These are phyloP conservation scores for Diospyros lotus DNA, from an alignment of 148 eudicot species.

Conservation along the genomic window DNA sequence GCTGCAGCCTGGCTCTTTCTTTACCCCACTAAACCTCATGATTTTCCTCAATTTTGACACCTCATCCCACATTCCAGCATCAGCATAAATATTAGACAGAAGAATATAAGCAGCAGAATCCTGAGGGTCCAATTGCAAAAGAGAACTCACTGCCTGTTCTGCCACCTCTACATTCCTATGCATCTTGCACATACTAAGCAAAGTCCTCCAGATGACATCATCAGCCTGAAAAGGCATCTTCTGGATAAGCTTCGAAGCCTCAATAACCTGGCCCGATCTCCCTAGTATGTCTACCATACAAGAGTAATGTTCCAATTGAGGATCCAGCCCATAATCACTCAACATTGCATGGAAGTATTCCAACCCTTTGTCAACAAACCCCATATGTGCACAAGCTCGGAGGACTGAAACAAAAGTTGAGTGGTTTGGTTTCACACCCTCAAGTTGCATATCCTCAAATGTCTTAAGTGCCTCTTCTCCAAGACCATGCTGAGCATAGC, in stretches of 20 bases:
- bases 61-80: constrained; percentile 77
- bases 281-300: constrained; percentile 86
- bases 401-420: constrained; percentile 87
- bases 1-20: constrained; percentile 95
- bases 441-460: constrained; percentile 61
- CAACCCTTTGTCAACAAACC: constrained; percentile 62
- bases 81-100: constrained; percentile 67
- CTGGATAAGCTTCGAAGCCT: constrained; percentile 61
- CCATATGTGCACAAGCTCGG: constrained; percentile 87
- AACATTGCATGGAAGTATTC: constrained; percentile 58
- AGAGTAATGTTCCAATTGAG: constrained; percentile 79
- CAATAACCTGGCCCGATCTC: constrained; percentile 55
- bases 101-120: constrained; percentile 81
- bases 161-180: constrained; percentile 81
- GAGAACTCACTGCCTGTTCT: constrained; percentile 59
- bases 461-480: constrained; percentile 59
- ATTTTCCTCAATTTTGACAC: constrained; percentile 48
- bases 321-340: constrained; percentile 44
- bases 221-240: constrained; percentile 85
- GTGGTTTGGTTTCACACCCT: constrained; percentile 67
- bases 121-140: constrained; percentile 65
- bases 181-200: constrained; percentile 80
- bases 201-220: constrained; percentile 86
- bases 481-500: constrained; percentile 83
- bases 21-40: constrained; percentile 54